These are phyloP conservation scores for Capsicum rhomboideum DNA, from an alignment of 257 asterid genomes.

Conservation along the genomic window DNA sequence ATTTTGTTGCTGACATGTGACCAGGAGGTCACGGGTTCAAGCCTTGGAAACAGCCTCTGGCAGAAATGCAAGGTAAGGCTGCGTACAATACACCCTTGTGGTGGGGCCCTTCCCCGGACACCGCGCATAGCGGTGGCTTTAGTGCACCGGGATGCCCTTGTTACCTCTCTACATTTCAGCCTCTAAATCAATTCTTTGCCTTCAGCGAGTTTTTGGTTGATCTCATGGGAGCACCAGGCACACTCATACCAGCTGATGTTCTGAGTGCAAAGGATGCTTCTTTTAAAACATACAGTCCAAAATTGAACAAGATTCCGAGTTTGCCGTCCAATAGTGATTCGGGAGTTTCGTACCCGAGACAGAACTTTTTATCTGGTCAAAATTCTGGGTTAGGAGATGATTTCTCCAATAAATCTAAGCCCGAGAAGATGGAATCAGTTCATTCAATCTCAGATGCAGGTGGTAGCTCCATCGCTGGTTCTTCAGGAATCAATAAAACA, in stretches of 20 bases:
- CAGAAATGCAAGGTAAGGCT: too few relatives aligned
- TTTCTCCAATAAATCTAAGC: constrained; percentile 21
- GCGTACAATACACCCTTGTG: too few relatives aligned
- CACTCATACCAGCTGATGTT: constrained; percentile 89
- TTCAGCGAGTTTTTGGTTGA: constrained; percentile 96
- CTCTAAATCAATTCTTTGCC: constrained; percentile 29
- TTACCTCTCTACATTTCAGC: constrained; percentile 14
- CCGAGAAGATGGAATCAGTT: constrained; percentile 36
- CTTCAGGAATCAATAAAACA: constrained; percentile 45
- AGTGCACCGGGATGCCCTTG: too few relatives aligned
- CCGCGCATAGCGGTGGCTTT: too few relatives aligned
- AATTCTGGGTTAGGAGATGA: constrained; percentile 26
- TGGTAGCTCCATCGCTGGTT: constrained; percentile 44
- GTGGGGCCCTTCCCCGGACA: too few relatives aligned
- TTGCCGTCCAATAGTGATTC: constrained; percentile 27
- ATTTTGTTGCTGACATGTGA: not conserved
- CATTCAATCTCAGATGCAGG: constrained; percentile 27
- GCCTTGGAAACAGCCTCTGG: too few relatives aligned
- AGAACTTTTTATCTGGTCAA: constrained; percentile 16
- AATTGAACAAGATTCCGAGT: constrained; percentile 41
- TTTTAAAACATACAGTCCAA: constrained; percentile 38
- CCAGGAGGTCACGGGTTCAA: too few relatives aligned
- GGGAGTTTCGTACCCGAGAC: constrained; percentile 25
- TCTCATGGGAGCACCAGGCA: constrained; percentile 99
- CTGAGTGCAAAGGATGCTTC: constrained; percentile 64